Evolutionary conservation across 106 monocot genomes (phyloP), one percentile per base, ranked within the genome.

Genomic region (Dendrobium officinale): DNA sequence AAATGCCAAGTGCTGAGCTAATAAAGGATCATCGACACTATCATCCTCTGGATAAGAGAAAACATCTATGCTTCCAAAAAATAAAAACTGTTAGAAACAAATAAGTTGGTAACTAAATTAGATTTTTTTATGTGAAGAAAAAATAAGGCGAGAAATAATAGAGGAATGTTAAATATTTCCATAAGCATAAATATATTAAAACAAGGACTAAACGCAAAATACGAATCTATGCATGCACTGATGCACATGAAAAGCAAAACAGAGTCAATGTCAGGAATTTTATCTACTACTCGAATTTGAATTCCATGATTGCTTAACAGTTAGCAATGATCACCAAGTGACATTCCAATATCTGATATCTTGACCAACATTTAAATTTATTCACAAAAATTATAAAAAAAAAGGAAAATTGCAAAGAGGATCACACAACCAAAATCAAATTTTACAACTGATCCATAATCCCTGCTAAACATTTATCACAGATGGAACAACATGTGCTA

Each of bases 41-140:
- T 92, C 95, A 88, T 99, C 98, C 91, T 99, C 98, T 33, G 95
- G 98, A 78, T 99, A 99, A 37, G 98, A 99, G 85, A 87, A 99
- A 91, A 99, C 95, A 86, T 99, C 98, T 99, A 95, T 86, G 82
- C 80, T 85, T 86, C 78, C 86, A 82, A 64, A 86, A 83, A 80
- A 55, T 67, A 80, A 89, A 77, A 31, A 55, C 41, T 44, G 4
- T 19, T 61, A 74, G 74, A 18, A 43, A 74, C 31, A 73, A 41
- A 17, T 7, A 33, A 31, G 70, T 70, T 37, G 10, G 15, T 37
- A 33, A 70, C 13, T 70, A 15, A 33, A 70, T 31, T 15, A 16
- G 29, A 70, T 70, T 27, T 70, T 70, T 70, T 70, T 70, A 11
- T 37, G 37, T 9, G 29, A 16, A 70, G 37, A 40, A 70, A 70